Percentiles rank a stretch among this genome's conserved stretches.
These are phyloP conservation scores for Piper betle DNA, from an alignment of 164 flowering plant genomes.

Conservation along the genomic window DNA sequence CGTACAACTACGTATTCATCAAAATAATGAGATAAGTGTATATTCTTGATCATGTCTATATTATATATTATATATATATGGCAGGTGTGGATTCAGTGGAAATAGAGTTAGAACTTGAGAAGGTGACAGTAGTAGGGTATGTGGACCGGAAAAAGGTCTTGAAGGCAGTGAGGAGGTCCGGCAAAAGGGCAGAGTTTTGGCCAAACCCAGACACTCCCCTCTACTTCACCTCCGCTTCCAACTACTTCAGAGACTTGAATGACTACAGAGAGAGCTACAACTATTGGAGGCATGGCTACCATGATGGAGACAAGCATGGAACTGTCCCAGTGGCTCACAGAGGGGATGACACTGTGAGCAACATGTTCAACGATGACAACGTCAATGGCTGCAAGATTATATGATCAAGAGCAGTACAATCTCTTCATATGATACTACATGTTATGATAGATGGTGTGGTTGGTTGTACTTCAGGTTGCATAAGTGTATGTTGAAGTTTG, in stretches of 20 bases:
- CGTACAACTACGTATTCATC: too few relatives aligned
- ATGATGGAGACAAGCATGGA: slow-evolving; percentile 64
- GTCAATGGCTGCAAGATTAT: slow-evolving; percentile 72
- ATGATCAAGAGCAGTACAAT: too few relatives aligned
- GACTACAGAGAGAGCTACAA: slow-evolving; percentile 88
- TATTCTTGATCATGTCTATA: too few relatives aligned
- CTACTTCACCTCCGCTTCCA: slow-evolving; percentile 52
- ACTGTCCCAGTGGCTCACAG: slow-evolving; percentile 36
- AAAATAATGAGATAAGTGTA: too few relatives aligned
- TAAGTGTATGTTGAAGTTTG: too few relatives aligned
- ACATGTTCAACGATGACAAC: too few relatives aligned
- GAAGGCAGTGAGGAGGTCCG: slow-evolving; percentile 75
- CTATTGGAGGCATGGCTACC: slow-evolving; percentile 88
- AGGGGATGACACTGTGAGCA: slow-evolving; percentile 90
- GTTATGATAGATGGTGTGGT: too few relatives aligned
- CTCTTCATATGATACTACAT: too few relatives aligned
- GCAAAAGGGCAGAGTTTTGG: slow-evolving; percentile 96
- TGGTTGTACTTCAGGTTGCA: too few relatives aligned
- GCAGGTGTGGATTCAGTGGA: slow-evolving; percentile 82
- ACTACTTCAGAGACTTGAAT: slow-evolving; percentile 65
- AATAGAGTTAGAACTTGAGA: slow-evolving; percentile 66
- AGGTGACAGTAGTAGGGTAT: slow-evolving; percentile 79
- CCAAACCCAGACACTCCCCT: slow-evolving; percentile 66
- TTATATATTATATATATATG: too few relatives aligned
- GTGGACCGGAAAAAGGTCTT: too few relatives aligned